Conservation (phyloP, 768 basidiomycete species). For the Pleurotus citrinopileatus region DNA sequence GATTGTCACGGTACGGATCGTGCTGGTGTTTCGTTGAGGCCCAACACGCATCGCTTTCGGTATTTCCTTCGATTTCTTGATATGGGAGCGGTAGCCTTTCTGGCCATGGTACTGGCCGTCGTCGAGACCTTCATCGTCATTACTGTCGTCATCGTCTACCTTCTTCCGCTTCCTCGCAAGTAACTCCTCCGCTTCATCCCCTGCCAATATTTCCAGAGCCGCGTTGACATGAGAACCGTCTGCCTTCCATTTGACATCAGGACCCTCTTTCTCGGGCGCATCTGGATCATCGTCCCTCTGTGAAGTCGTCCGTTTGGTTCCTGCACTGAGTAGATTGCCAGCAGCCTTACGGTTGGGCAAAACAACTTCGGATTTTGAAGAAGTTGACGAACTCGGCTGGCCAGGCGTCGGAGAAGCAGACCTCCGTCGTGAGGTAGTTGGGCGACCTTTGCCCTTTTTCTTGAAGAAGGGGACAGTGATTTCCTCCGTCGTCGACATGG, state of each 20-base stretch:
- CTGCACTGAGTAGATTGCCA: constrained; percentile 64
- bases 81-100: constrained; percentile 73
- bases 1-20: constrained; percentile 92
- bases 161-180: constrained; percentile 67
- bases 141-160: constrained; percentile 46
- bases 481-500: constrained; percentile 36
- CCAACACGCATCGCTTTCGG: constrained; percentile 87
- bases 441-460: constrained; percentile 74
- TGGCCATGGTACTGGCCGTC: constrained; percentile 89
- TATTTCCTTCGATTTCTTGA: constrained; percentile 80
- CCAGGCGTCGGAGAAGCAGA: constrained; percentile 54
- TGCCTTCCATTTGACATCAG: constrained; percentile 77
- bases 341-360: constrained; percentile 68
- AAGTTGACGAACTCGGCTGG: constrained; percentile 24
- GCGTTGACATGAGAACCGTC: constrained; percentile 73
- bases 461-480: constrained; percentile 85
- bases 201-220: constrained; percentile 74
- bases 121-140: constrained; percentile 62
- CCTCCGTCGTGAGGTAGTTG: constrained; percentile 72
- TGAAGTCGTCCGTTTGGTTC: constrained; percentile 49
- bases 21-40: constrained; percentile 73
- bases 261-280: constrained; percentile 55
- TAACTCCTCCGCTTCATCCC: constrained; percentile 77
- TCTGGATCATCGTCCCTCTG: constrained; percentile 59
- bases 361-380: constrained; percentile 69